Conservation (phyloP, 768 basidiomycete species). For the Naganishia vaughanmartiniae region DNA sequence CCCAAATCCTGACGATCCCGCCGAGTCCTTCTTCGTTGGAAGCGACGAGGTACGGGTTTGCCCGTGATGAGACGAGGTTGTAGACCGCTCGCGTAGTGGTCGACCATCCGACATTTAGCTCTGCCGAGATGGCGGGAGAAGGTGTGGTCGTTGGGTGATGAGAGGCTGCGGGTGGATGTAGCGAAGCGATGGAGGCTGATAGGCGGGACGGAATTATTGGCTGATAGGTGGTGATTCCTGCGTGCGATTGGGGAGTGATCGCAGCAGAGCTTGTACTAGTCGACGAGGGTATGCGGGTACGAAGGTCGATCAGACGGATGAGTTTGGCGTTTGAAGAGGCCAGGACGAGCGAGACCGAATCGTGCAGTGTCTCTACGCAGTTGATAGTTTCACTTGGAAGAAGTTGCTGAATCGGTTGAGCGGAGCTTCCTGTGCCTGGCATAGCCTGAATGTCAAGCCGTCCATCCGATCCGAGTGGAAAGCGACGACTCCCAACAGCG, state of each 20-base stretch:
- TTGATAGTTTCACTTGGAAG: slow-evolving; percentile 34
- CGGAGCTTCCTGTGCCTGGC: not conserved
- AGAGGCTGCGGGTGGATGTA: slow-evolving; percentile 27
- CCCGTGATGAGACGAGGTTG: slow-evolving; percentile 40
- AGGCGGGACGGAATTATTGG: slow-evolving; percentile 39
- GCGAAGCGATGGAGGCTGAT: slow-evolving; percentile 33
- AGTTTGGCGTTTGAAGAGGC: slow-evolving; percentile 17
- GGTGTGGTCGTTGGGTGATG: not conserved
- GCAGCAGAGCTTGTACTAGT: slow-evolving; percentile 33
- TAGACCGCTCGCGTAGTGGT: slow-evolving; percentile 37
- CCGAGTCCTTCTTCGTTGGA: slow-evolving; percentile 39
- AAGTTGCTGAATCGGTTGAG: slow-evolving; percentile 25
- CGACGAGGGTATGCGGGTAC: slow-evolving; percentile 19
- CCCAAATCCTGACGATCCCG: slow-evolving; percentile 46
- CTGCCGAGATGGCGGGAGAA: not conserved
- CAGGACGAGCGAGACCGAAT: slow-evolving; percentile 22
- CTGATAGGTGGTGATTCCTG: slow-evolving; percentile 37
- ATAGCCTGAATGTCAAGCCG: slow-evolving; percentile 12
- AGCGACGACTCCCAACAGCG: slow-evolving; percentile 1
- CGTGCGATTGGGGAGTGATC: not conserved
- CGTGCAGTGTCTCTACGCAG: slow-evolving; percentile 34
- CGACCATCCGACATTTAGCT: slow-evolving; percentile 3
- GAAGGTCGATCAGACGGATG: slow-evolving; percentile 26
- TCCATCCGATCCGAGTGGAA: slow-evolving; percentile 6
- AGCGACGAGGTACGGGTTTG: slow-evolving; percentile 39